phyloP scores from a whole-genome alignment of 441 rosid genomes.

The Sinapis alba region DNA sequence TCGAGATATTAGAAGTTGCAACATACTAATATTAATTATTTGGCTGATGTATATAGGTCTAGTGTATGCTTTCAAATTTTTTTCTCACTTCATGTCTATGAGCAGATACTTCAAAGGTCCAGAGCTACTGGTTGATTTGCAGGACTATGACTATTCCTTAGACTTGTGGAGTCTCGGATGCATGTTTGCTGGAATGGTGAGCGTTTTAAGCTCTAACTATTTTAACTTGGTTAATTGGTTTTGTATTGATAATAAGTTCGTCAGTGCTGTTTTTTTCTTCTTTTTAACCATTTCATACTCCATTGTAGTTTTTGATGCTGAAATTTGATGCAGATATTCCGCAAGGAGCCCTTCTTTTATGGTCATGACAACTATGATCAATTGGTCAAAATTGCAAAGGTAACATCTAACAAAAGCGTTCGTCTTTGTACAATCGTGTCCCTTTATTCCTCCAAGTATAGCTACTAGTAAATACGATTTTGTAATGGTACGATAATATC shows the following conservation, averaged over 20 bases:
- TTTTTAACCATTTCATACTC: background rate
- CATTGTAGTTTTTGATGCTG: conserved; percentile 32
- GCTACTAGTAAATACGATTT: background rate
- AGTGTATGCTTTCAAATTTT: background rate
- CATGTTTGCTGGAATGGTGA: conserved; percentile 99
- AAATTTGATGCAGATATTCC: conserved; percentile 66
- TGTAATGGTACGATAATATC: background rate
- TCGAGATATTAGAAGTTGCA: background rate
- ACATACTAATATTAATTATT: background rate
- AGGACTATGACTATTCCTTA: conserved; percentile 95
- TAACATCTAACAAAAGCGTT: conserved; percentile 28
- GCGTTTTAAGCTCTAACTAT: conserved; percentile 7
- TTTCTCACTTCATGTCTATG: conserved; percentile 5
- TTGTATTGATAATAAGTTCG: background rate
- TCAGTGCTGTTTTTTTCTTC: background rate
- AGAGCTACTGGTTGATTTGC: conserved; percentile 94
- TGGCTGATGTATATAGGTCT: background rate
- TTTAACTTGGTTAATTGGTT: background rate
- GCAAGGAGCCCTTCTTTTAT: conserved; percentile 90
- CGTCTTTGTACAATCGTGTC: background rate
- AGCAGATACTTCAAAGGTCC: conserved; percentile 96
- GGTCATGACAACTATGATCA: conserved; percentile 95
- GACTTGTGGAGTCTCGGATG: conserved; percentile 99
- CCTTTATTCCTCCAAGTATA: background rate
- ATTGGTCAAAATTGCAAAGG: conserved; percentile 86